Percentiles rank a stretch among this genome's conserved stretches.
Conservation (phyloP, 2,329 filamentous ascomycete species). For the Hirsutella rhossiliensis region DNA sequence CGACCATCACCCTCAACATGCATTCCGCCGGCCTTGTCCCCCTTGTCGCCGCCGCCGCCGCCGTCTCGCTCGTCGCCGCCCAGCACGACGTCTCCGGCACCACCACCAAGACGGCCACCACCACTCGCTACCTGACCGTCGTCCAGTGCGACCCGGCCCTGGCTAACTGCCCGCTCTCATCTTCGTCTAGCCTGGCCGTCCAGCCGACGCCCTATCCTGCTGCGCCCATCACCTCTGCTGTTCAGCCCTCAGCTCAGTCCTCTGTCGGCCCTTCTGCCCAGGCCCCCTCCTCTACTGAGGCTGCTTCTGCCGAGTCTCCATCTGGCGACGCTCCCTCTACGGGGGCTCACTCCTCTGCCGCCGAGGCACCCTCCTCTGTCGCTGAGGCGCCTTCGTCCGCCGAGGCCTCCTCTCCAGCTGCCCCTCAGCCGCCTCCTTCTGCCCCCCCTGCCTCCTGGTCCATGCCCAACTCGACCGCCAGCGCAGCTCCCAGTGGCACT, state of each 20-base stretch:
- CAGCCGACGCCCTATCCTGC: constrained; percentile 24
- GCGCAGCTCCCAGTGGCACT: constrained; percentile 10
- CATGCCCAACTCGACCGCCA: constrained; percentile 20
- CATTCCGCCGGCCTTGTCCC: constrained; percentile 30
- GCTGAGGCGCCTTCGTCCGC: no score
- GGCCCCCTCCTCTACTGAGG: no score
- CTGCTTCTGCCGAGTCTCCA: no score
- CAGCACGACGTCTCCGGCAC: constrained; percentile 16
- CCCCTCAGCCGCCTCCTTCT: no score
- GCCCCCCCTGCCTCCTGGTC: constrained; percentile 10
- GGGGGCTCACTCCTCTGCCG: no score
- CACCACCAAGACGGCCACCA: constrained; percentile 30
- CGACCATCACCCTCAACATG: constrained; percentile 24
- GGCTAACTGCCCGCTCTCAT: constrained; percentile 27
- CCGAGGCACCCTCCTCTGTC: no score
- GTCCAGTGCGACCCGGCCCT: constrained; percentile 32
- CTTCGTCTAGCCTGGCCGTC: constrained; percentile 2
- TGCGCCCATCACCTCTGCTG: constrained; percentile 5
- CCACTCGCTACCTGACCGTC: constrained; percentile 31
- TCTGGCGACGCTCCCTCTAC: no score
- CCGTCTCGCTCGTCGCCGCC: constrained; percentile 23
- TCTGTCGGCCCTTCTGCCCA: no score
- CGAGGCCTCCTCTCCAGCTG: no score
- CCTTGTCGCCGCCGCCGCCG: constrained; percentile 27
- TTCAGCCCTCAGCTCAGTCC: no score